These are phyloP conservation scores for Alternaria conjuncta DNA, from an alignment of 2,329 filamentous ascomycete genomes.

Conservation along the genomic window DNA sequence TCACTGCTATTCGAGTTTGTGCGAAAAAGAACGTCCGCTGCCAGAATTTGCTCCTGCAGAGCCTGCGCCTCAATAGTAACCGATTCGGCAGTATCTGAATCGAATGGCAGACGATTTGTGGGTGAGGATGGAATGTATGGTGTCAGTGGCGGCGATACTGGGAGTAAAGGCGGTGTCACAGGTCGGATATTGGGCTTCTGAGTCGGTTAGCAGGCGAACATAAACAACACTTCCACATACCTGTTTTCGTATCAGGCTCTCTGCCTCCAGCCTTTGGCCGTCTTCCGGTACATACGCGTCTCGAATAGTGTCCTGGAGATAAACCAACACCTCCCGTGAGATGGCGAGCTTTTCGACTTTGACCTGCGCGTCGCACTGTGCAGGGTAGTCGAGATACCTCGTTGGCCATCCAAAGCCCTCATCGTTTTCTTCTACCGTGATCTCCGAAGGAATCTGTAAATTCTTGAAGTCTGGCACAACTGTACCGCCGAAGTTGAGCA, in stretches of 20 bases:
- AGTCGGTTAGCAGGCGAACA: slow-evolving; percentile 18
- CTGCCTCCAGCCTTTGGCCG: slow-evolving; percentile 25
- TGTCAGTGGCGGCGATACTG: slow-evolving; percentile 49
- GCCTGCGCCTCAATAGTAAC: slow-evolving; percentile 39
- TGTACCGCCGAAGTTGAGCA: slow-evolving; percentile 46
- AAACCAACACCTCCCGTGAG: slow-evolving; percentile 41
- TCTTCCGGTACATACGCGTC: slow-evolving; percentile 29
- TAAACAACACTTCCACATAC: slow-evolving; percentile 21
- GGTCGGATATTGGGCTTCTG: slow-evolving; percentile 39
- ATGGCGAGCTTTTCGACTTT: slow-evolving; percentile 50
- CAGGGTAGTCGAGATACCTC: slow-evolving; percentile 39
- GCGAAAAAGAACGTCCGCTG: slow-evolving; percentile 41
- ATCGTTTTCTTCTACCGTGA: slow-evolving; percentile 49
- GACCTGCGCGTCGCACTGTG: slow-evolving; percentile 25
- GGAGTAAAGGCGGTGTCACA: slow-evolving; percentile 58
- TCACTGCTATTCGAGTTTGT: slow-evolving; percentile 42
- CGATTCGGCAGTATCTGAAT: slow-evolving; percentile 47
- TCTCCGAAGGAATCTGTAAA: slow-evolving; percentile 43
- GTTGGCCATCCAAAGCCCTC: slow-evolving; percentile 53
- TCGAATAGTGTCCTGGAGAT: slow-evolving; percentile 45
- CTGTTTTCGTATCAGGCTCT: slow-evolving; percentile 21
- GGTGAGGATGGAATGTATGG: slow-evolving; percentile 52
- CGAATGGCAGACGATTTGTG: slow-evolving; percentile 43
- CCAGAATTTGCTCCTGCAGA: slow-evolving; percentile 44
- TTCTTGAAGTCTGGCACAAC: slow-evolving; percentile 34